Evolutionary conservation across 257 asterid species (phyloP).

Genomic region (Linaria vulgaris): DNA sequence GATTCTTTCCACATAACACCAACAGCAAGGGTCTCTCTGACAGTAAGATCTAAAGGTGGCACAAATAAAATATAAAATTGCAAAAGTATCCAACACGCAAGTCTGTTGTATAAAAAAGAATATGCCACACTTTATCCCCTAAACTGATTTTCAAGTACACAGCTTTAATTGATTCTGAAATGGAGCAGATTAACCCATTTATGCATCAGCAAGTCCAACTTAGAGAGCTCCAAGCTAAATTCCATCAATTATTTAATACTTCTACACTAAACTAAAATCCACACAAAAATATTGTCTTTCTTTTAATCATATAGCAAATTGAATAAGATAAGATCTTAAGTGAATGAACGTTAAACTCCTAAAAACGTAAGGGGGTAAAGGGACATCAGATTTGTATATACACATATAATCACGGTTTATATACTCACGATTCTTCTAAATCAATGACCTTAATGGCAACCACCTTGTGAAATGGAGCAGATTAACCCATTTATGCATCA

Average conservation of each 20-base stretch:
- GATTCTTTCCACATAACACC: background rate
- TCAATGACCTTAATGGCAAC: slow-evolving; percentile 98
- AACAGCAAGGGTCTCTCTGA: no score
- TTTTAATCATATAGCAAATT: slow-evolving; percentile 14
- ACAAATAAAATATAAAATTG: background rate
- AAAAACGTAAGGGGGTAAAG: background rate
- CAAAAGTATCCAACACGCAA: background rate
- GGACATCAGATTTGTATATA: slow-evolving; percentile 19
- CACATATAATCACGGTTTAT: slow-evolving; percentile 24
- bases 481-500: background rate
- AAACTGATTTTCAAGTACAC: background rate
- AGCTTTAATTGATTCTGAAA: background rate
- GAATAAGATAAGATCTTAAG: background rate
- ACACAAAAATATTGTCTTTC: slow-evolving; percentile 1
- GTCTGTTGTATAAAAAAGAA: background rate
- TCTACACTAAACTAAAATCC: background rate
- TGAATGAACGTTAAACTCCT: background rate
- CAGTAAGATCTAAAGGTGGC: background rate
- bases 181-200: background rate
- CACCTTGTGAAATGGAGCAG: slow-evolving; percentile 4
- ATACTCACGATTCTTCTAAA: slow-evolving; percentile 99
- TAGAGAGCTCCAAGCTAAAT: background rate
- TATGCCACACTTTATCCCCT: background rate
- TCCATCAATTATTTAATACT: background rate
- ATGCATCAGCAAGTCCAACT: background rate